Evolutionary conservation across 768 basidiomycete genomes (phyloP), one percentile per base, ranked within the genome.

Genomic region (Leccinum barrowsii): DNA sequence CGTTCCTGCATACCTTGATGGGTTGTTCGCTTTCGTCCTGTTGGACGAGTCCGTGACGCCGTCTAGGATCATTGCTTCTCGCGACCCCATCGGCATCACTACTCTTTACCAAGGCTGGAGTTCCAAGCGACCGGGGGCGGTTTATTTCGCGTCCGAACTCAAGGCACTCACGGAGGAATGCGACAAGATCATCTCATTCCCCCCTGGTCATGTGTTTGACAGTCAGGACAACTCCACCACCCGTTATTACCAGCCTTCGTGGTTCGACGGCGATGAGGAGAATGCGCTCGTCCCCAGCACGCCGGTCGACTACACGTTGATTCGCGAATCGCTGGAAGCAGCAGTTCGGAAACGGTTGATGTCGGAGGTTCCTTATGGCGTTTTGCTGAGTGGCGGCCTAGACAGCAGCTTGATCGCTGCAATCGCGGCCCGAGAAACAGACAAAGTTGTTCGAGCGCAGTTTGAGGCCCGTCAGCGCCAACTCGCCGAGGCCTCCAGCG

Each of bases 321-420:
- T 99, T 32, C 84, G 95, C 44, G 85, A 91, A 70, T 81, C 87
- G 0, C 80, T 99, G 28, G 97, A 98, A 75, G 87, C 82, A 30
- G 92, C 97, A 13, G 97, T 99, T 51, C 83, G 86, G 67, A 99
- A 98, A 73, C 82, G 97, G 50, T 77, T 99, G 19, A 99, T 99
- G 97, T 90, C 90, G 30, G 97, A 99, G 74, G 97, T 98, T 11
- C 97, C 97, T 3, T 99, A 95, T 64, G 97, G 97, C 58, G 97
- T 99, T 15, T 81, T 99, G 44, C 82, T 99, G 57, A 93, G 90
- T 60, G 97, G 97, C 50, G 97, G 97, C 21, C 77, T 99, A 55
- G 97, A 99, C 71, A 94, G 92, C 68, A 95, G 92, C 69, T 77
- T 99, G 74, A 98, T 99, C 64, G 97, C 97, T 12, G 81, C 94